Percentiles rank a stretch among this genome's conserved stretches.
phyloP scores from a whole-genome alignment of 257 asterid species.

The Fraxinus pennsylvanica region DNA sequence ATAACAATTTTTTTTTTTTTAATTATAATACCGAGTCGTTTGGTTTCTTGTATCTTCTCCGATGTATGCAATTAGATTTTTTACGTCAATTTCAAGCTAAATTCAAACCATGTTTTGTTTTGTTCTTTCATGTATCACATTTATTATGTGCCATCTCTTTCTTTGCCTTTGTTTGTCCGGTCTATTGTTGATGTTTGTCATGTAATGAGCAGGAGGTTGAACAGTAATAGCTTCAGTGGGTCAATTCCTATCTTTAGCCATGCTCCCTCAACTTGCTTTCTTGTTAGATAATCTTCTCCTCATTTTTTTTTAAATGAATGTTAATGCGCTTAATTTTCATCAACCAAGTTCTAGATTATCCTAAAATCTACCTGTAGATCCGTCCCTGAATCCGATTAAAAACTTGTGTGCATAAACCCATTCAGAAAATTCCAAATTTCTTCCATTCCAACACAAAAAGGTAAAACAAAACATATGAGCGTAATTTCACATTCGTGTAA shows the following conservation, averaged over 20 bases:
- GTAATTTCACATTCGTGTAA: not conserved
- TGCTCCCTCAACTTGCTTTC: constrained; percentile 88
- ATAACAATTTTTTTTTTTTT: constrained; percentile 45
- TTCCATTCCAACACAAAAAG: not conserved
- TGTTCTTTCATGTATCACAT: not conserved
- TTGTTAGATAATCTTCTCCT: constrained; percentile 35
- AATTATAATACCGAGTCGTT: constrained; percentile 63
- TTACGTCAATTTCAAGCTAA: not conserved
- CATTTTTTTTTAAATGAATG: no score
- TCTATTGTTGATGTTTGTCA: constrained; percentile 45
- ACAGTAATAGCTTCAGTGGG: constrained; percentile 91
- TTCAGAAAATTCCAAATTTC: not conserved
- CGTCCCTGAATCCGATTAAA: no score
- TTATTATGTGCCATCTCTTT: constrained; percentile 31
- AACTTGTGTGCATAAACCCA: not conserved
- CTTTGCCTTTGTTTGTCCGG: constrained; percentile 35
- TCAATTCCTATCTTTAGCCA: constrained; percentile 69
- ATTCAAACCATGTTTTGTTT: not conserved
- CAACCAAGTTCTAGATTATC: no score
- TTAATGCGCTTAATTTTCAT: no score
- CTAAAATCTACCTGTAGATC: no score
- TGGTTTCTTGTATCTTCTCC: constrained; percentile 60
- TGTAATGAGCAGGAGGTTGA: constrained; percentile 71
- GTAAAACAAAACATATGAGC: not conserved
- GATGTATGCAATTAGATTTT: constrained; percentile 56